Base-by-base conservation (phyloP, 352 stramenopile species). In the Phytopythium delawarense region DNA sequence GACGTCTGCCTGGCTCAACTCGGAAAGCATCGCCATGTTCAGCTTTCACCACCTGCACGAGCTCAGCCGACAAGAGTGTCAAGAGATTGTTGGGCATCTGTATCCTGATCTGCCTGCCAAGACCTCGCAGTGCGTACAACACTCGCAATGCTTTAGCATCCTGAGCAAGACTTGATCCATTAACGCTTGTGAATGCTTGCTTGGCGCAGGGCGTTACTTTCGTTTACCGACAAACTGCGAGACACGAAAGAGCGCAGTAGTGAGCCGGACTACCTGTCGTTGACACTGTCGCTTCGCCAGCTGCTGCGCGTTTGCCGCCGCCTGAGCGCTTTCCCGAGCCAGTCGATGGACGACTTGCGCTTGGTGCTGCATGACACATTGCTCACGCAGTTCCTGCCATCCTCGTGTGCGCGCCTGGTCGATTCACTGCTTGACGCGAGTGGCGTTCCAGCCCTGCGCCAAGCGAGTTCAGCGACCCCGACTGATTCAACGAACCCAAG, bases 11-110 rank as follows among this genome's bases (percentile, higher is more conserved):
- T 94, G 85, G 85, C 74, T 94, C 30, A 87, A 69, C 59, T 90
- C 79, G 37, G 85, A 92, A 40, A 92, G 73, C 42, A 87, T 94
- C 28, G 72, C 81, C 18, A 88, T 94, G 79, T 91, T 94, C 55
- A 77, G 71, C 20, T 94, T 92, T 65, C 81, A 92, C 50, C 48
- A 75, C 15, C 57, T 92, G 21, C 70, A 81, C 8, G 63, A 61
- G 32, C 59, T 92, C 20, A 74, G 59, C 30, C 62, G 61, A 13
- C 20, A 13, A 1, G 72, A 93, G 45, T 82, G 74, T 23, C 67
- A 84, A 51, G 44, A 84, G 16, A 74, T 94, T 23, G 75, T 92
- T 3, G 64, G 65, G 9, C 49, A 61, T 2, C 46, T 93, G 9
- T 91, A 80, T 39, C 84, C 84, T 0, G 42, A 67, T 11, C 71